Percentiles rank a stretch among this genome's conserved stretches.
phyloP scores from a whole-genome alignment of 805 yeast species.

The Yarrowia yakushimensis region DNA sequence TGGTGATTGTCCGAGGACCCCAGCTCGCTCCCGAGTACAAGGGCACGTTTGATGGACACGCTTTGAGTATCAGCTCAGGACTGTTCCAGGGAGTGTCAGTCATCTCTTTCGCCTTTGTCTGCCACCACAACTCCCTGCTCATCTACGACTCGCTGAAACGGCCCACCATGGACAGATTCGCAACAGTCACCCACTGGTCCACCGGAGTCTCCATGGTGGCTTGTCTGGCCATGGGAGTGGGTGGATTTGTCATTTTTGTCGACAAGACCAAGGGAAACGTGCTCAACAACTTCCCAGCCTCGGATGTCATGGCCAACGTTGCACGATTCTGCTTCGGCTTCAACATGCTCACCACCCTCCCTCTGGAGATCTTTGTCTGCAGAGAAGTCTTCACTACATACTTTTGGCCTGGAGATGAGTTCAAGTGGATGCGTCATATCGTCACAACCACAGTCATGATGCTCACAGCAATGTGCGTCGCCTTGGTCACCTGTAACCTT shows the following conservation, averaged over 20 bases:
- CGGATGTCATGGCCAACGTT: constrained; percentile 71
- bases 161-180: constrained; percentile 73
- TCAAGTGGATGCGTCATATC: constrained; percentile 47
- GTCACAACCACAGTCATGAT: constrained; percentile 64
- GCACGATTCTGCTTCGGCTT: constrained; percentile 89
- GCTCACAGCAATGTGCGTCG: constrained; percentile 64
- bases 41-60: constrained; percentile 45
- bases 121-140: constrained; percentile 91
- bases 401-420: constrained; percentile 39
- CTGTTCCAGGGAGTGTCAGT: constrained; percentile 91
- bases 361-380: constrained; percentile 85
- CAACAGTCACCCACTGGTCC: constrained; percentile 75
- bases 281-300: constrained; percentile 76
- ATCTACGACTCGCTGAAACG: constrained; percentile 78
- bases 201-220: constrained; percentile 77
- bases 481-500: constrained; percentile 78
- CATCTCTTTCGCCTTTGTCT: constrained; percentile 89
- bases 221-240: constrained; percentile 71
- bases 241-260: constrained; percentile 74
- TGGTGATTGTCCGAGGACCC: constrained; percentile 76
- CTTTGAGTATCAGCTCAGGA: constrained; percentile 52
- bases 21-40: constrained; percentile 43
- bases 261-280: constrained; percentile 81
- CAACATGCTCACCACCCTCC: constrained; percentile 88
- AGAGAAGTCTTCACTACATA: constrained; percentile 79